phyloP scores from a whole-genome alignment of 139 green algal genomes.

The Tetraselmis chui region DNA sequence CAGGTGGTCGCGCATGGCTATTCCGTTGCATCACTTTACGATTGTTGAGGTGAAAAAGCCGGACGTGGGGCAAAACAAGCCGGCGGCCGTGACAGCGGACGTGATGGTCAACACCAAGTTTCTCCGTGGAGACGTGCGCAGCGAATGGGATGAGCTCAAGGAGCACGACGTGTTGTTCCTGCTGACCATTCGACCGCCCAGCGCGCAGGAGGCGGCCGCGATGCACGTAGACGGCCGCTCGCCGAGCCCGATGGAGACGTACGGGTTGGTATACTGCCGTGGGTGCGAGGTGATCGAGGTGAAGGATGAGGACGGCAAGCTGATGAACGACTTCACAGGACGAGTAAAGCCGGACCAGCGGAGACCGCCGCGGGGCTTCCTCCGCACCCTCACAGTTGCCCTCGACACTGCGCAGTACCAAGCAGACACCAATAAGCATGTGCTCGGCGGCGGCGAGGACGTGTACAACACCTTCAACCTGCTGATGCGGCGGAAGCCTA shows the following conservation, averaged over 20 bases:
- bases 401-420: constrained; percentile 96
- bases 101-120: constrained; percentile 56
- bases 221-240: constrained; percentile 11
- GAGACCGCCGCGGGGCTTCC: constrained; percentile 51
- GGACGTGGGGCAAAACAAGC: constrained; percentile 80
- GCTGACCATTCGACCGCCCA: constrained; percentile 50
- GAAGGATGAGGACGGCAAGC: constrained; percentile 45
- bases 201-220: constrained; percentile 10
- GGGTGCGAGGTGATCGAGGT: constrained; percentile 82
- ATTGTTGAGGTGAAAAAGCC: constrained; percentile 72
- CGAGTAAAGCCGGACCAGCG: constrained; percentile 59
- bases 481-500: constrained; percentile 77
- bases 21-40: constrained; percentile 55
- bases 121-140: constrained; percentile 49
- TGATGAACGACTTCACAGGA: constrained; percentile 95
- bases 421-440: constrained; percentile 49
- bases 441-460: constrained; percentile 37
- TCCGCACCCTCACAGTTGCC: constrained; percentile 70
- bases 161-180: constrained; percentile 97
- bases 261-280: constrained; percentile 69
- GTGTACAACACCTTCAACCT: constrained; percentile 85
- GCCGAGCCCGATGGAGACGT: constrained; percentile 34
- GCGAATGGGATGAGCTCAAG: constrained; percentile 88
- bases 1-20: constrained; percentile 90
- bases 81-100: constrained; percentile 68